Evolutionary conservation across 169 alveolate genomes (phyloP), one percentile per base, ranked within the genome.

Genomic region (Plasmodium yoelii): DNA sequence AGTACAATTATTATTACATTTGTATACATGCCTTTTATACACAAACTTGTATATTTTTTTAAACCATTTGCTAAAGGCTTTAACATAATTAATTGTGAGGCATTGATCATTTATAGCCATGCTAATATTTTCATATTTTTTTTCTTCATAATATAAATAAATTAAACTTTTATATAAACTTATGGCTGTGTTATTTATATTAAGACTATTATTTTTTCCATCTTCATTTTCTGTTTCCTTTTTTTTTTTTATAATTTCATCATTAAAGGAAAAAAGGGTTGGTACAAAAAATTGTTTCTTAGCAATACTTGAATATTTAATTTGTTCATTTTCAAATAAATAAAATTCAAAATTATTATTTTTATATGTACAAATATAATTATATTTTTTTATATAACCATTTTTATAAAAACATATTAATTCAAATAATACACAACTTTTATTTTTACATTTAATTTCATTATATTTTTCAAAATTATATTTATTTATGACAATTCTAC

Each of bases 261-360:
- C 90, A 46, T 82, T 82, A 82, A 82, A 82, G 18, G 90, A 84
- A 68, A 82, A 82, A 19, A 82, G 84, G 3, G 69, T 5, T 19
- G 90, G 90, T 18, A 26, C 56, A 34, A 82, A 82, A 47, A 65
- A 82, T 34, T 13, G 60, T 61, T 67, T 82, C 53, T 42, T 65
- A 60, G 57, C 55, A 7, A 55, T 46, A 34, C 15, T 57, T 75
- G 63, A 65, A 3, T 53, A 49, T 19, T 47, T 68, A 8, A 53
- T 56, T 68, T 55, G 49, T 67, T 82, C 90, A 6, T 82, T 59
- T 68, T 82, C 72, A n/a, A 22, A 19, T 24, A 82, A 49, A 22
- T 44, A 82, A 24, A 82, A 82, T 68, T 82, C 90, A 46, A 82
- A 70, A 10, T 67, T 22, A 10, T 57, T 22, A 56, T 82, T 70